Conservation (phyloP, 2,329 filamentous ascomycete species). For the Cylindrodendrum hubeiense region DNA sequence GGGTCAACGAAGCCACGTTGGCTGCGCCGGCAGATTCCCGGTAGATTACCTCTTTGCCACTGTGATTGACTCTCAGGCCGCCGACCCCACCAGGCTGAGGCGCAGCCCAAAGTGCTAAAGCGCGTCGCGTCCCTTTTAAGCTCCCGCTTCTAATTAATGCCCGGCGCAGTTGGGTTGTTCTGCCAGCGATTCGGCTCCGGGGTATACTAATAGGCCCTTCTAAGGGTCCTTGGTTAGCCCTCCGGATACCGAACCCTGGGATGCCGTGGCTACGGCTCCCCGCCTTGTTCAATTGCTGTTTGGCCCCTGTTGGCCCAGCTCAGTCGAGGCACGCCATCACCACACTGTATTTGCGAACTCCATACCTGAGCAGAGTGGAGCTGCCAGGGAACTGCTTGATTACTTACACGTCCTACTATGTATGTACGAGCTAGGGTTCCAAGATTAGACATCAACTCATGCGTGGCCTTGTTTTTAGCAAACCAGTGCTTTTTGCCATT, state of each 20-base stretch:
- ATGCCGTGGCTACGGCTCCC: neutral
- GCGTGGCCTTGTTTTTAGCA: neutral
- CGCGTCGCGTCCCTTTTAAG: slow-evolving; percentile 14
- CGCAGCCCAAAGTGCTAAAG: neutral
- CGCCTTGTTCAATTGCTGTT: neutral
- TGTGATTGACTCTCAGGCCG: slow-evolving; percentile 10
- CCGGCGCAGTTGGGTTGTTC: neutral
- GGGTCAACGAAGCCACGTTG: slow-evolving; percentile 28
- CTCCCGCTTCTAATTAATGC: slow-evolving; percentile 5
- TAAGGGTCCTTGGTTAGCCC: neutral
- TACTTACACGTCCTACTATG: no score
- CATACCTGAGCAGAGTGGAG: neutral
- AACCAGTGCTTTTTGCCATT: neutral
- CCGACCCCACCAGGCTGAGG: slow-evolving; percentile 19
- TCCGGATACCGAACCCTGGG: neutral
- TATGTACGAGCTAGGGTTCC: neutral
- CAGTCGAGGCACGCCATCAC: neutral
- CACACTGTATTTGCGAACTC: neutral
- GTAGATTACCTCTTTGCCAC: slow-evolving; percentile 16
- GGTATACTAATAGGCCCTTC: neutral
- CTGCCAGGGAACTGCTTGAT: neutral
- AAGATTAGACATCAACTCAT: slow-evolving; percentile 1
- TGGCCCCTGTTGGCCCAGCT: neutral
- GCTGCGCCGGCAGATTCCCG: slow-evolving; percentile 28
- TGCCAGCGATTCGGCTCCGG: neutral